A percentile compares a stretch with the other conserved stretches of the same genome.
Conservation (phyloP, 2,329 filamentous ascomycete genomes). For the Aspergillus texensis region DNA sequence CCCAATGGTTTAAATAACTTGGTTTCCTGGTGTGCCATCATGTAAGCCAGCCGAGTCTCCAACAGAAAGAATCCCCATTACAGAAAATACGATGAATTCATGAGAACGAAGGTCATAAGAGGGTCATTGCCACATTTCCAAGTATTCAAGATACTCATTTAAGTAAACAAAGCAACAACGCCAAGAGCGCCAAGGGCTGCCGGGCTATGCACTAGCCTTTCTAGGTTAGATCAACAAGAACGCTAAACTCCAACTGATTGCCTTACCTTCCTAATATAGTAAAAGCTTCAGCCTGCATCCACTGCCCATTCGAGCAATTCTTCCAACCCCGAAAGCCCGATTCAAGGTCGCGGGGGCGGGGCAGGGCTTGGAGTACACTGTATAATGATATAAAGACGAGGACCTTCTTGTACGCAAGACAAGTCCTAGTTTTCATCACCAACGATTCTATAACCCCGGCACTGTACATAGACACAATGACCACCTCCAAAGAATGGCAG, state of each 20-base stretch:
- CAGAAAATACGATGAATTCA: background rate
- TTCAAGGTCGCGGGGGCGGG: no score
- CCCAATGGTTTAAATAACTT: background rate
- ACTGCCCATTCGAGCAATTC: background rate
- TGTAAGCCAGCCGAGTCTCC: background rate
- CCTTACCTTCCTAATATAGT: background rate
- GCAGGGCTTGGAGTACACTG: no score
- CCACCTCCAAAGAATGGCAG: slow-evolving; percentile 31
- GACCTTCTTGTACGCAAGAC: no score
- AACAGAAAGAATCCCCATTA: background rate
- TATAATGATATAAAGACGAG: no score
- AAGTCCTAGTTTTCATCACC: background rate
- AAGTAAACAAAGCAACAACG: background rate
- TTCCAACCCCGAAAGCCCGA: background rate
- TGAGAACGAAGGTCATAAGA: background rate
- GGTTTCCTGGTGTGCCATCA: background rate
- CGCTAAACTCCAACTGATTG: no score
- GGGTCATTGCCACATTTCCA: background rate
- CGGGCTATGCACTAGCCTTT: no score
- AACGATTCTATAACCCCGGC: background rate
- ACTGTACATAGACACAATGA: slow-evolving; percentile 10
- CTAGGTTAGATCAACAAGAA: no score
- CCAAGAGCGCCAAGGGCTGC: background rate
- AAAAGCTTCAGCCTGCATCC: background rate
- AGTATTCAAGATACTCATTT: background rate